phyloP scores from a whole-genome alignment of 2,329 filamentous ascomycete genomes.

The Leptosphaerulina australis region DNA sequence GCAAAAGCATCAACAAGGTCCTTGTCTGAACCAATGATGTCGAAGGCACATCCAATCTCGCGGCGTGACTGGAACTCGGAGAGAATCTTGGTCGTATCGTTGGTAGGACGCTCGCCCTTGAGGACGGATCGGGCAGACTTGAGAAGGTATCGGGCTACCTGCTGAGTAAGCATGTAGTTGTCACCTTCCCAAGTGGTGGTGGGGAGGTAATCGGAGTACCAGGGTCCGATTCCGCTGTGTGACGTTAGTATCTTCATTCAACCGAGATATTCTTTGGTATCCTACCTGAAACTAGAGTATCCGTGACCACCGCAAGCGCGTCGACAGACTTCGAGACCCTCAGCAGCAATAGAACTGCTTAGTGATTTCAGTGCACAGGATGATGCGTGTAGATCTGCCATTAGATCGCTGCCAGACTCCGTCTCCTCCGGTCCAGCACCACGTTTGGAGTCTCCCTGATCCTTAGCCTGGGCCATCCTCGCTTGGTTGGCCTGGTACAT shows the following conservation, averaged over 20 bases:
- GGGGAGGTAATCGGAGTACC: constrained; percentile 77
- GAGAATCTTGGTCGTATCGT: constrained; percentile 73
- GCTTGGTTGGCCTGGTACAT: constrained; percentile 75
- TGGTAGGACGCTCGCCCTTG: constrained; percentile 66
- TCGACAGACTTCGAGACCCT: constrained; percentile 76
- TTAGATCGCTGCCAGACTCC: constrained; percentile 67
- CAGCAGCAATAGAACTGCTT: constrained; percentile 72
- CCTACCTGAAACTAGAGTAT: constrained; percentile 68
- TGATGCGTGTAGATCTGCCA: constrained; percentile 77
- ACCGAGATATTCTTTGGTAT: background rate
- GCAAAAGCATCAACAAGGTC: constrained; percentile 77
- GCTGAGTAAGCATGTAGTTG: constrained; percentile 83
- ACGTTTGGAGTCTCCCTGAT: constrained; percentile 46
- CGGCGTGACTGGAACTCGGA: constrained; percentile 67
- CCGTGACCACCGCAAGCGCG: constrained; percentile 79
- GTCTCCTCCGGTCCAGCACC: constrained; percentile 72
- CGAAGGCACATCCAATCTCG: constrained; percentile 75
- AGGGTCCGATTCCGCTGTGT: constrained; percentile 69
- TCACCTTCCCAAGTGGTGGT: constrained; percentile 77
- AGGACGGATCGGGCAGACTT: constrained; percentile 75
- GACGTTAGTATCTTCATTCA: constrained; percentile 9
- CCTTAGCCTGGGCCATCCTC: constrained; percentile 60
- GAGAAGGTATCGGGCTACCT: constrained; percentile 76
- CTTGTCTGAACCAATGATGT: constrained; percentile 71
- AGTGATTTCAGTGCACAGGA: constrained; percentile 78